These are phyloP conservation scores for Elaeis guineensis DNA, from an alignment of 176 grass and related monocot species.

Conservation along the genomic window DNA sequence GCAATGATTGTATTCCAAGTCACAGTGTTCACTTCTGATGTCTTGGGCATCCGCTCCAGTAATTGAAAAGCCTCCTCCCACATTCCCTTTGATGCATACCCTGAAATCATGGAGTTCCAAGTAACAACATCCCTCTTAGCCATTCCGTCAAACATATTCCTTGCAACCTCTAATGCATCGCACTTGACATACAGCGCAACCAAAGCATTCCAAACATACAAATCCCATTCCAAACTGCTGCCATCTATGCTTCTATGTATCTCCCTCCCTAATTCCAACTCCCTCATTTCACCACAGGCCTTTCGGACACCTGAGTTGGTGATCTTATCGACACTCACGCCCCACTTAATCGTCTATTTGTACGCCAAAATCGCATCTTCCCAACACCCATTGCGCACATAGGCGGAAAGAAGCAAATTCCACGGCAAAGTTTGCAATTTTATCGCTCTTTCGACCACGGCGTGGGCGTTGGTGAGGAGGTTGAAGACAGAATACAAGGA, in stretches of 20 bases:
- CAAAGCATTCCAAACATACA: conserved; percentile 41
- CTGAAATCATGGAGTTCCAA: conserved; percentile 16
- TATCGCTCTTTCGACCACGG: conserved; percentile 19
- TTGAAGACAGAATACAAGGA: conserved; percentile 26
- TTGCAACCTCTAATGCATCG: conserved; percentile 10
- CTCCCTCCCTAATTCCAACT: conserved; percentile 26
- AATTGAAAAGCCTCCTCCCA: conserved; percentile 19
- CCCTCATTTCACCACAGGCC: conserved; percentile 32
- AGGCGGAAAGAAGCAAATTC: conserved; percentile 40
- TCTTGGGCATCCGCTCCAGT: conserved; percentile 23
- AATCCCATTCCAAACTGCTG: conserved; percentile 15
- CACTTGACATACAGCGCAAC: conserved; percentile 43
- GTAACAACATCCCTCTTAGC: conserved; percentile 20
- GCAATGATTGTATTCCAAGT: conserved; percentile 48
- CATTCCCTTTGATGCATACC: conserved; percentile 11
- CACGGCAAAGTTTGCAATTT: conserved; percentile 13
- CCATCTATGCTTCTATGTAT: conserved; percentile 20
- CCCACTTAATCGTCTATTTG: conserved; percentile 10
- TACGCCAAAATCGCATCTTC: conserved; percentile 28
- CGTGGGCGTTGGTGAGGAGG: conserved; percentile 27
- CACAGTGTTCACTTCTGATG: conserved; percentile 25
- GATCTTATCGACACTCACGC: conserved; percentile 31
- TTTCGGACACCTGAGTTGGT: conserved; percentile 43
- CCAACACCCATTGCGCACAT: conserved; percentile 21
- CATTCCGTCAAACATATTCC: conserved; percentile 64